Evolutionary conservation across 768 basidiomycete genomes (phyloP).

Genomic region (Suillus weaverae): DNA sequence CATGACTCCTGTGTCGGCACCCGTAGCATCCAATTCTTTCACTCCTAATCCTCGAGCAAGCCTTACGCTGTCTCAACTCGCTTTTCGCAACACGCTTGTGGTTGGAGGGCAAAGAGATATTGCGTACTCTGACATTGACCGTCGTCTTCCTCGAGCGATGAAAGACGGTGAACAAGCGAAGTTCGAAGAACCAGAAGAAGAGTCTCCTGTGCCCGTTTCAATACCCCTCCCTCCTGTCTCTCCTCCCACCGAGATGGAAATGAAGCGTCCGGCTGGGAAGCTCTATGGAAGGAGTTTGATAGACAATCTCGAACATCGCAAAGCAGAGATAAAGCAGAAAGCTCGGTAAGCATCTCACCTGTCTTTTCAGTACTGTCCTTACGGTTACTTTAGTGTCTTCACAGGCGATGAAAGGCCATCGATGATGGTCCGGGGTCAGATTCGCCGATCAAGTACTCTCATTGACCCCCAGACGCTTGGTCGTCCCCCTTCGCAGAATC

Average conservation of each 20-base stretch:
- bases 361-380: neutral
- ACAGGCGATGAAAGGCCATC: constrained; percentile 85
- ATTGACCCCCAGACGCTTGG: constrained; percentile 70
- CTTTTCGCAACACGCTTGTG: constrained; percentile 79
- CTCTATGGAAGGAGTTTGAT: constrained; percentile 87
- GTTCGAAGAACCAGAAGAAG: constrained; percentile 42
- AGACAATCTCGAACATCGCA: constrained; percentile 83
- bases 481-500: constrained; percentile 47
- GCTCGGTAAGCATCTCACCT: constrained; percentile 60
- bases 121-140: constrained; percentile 59
- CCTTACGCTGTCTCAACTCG: constrained; percentile 77
- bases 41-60: constrained; percentile 76
- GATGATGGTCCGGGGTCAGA: constrained; percentile 80
- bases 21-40: constrained; percentile 60
- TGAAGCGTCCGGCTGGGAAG: constrained; percentile 69
- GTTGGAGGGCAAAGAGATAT: constrained; percentile 68
- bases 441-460: constrained; percentile 61
- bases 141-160: constrained; percentile 65
- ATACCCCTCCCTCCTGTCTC: constrained; percentile 31
- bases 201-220: constrained; percentile 32
- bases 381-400: constrained; percentile 61
- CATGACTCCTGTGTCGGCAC: constrained; percentile 36
- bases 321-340: constrained; percentile 78
- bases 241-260: constrained; percentile 32
- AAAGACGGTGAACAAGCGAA: constrained; percentile 77